These are phyloP conservation scores for Escovopsis weberi DNA, from an alignment of 2,329 filamentous ascomycete genomes.

Conservation along the genomic window DNA sequence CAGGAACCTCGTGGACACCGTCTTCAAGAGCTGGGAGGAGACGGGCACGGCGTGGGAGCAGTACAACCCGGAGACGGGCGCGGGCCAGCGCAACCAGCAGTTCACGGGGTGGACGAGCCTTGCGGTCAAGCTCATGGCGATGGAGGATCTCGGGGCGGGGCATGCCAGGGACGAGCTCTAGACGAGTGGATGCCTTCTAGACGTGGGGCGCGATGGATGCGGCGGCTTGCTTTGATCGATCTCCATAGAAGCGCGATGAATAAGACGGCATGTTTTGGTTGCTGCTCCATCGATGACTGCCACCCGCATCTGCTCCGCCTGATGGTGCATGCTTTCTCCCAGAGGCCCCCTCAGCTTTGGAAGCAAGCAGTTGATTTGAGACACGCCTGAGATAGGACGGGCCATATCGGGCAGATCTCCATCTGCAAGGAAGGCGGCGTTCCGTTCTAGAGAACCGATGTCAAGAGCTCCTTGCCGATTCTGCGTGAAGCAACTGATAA, in stretches of 20 bases:
- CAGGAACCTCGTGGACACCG: conserved; percentile 74
- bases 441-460: no score
- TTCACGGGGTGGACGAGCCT: conserved; percentile 99
- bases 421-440: no score
- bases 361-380: no score
- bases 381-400: no score
- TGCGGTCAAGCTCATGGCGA: conserved; percentile 92
- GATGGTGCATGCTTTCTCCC: no score
- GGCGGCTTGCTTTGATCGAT: background rate
- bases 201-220: background rate
- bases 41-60: conserved; percentile 99
- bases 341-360: no score
- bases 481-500: no score
- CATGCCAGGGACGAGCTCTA: conserved; percentile 34
- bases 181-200: background rate
- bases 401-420: no score
- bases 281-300: background rate
- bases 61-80: conserved; percentile 85
- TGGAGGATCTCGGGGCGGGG: conserved; percentile 51
- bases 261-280: background rate
- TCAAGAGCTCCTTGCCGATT: no score
- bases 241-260: background rate
- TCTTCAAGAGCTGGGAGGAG: conserved; percentile 74
- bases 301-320: no score
- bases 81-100: conserved; percentile 90